Base-by-base conservation (phyloP, 2,329 filamentous ascomycete genomes). In the Alternaria longipes region DNA sequence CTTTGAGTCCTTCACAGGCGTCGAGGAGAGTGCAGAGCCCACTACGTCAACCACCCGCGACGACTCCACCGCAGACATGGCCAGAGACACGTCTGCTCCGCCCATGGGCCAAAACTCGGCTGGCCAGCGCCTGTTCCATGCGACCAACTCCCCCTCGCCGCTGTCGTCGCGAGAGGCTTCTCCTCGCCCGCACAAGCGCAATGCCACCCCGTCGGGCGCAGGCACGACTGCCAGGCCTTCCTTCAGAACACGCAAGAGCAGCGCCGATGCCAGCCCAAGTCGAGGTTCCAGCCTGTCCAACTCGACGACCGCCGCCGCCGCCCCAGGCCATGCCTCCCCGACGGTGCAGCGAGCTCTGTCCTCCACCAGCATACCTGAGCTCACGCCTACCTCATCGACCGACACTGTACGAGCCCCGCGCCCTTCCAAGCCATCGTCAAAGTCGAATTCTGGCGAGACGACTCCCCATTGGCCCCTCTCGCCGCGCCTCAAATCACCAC, bases 391-490 rank as follows among this genome's bases (percentile, higher is more conserved):
- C 34, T 78, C 84, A 41, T 83, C 87, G 60, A 44, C 60, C 41
- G 91, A 96, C 65, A 79, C 86, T 7, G 82, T 86, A 69, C 89
- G 89, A 79, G 82, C 87, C 55, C 84, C 89, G 45, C 85, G 85
- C 63, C 87, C 90, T 14, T 85, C 90, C 71, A 93, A 93, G 77
- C 81, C 85, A 5, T 74, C 82, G 53, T 84, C 90, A 54, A 67
- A 84, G 41, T 74, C 78, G 61, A 79, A 79, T 41, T 79, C 77
- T 56, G 79, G 80, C 52, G 78, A 79, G 55, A 81, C 72, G 59
- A 85, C 85, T 54, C 88, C 88, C 64, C 86, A 90, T 79, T 94
- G 91, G 91, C 91, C 92, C 26, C 81, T 90, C 63, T 94, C 91
- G 47, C 91, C 92, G 46, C 86, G 91, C 64, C 78, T 95, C 65